Evolutionary conservation across 345 rosid genomes (phyloP).

Genomic region (Pistacia integerrima): DNA sequence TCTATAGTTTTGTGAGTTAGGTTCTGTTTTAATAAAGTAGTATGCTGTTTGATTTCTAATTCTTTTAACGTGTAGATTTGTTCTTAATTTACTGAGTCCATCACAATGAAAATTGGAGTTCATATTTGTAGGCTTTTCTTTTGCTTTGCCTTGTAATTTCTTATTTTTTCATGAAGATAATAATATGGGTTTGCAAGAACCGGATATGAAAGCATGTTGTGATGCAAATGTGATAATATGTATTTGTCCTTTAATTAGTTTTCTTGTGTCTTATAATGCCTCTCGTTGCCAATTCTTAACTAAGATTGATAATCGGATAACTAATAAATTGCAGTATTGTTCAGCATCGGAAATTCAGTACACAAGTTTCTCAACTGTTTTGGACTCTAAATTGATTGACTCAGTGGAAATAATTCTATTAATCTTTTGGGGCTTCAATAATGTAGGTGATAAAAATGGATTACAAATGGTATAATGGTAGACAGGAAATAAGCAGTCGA

Average conservation of each 20-base stretch:
- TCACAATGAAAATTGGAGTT: neutral
- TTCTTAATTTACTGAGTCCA: neutral
- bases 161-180: neutral
- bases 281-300: neutral
- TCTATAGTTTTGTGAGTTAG: neutral
- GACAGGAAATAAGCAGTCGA: slow-evolving; percentile 41
- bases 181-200: neutral
- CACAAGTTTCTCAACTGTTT: neutral
- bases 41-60: neutral
- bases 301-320: neutral
- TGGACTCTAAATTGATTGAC: neutral
- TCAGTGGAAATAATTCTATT: neutral
- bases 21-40: neutral
- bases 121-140: neutral
- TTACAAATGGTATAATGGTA: slow-evolving; percentile 30
- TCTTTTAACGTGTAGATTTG: neutral
- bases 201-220: neutral
- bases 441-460: slow-evolving; percentile 47
- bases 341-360: neutral
- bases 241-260: neutral
- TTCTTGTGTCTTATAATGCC: neutral
- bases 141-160: neutral
- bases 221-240: neutral
- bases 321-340: neutral
- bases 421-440: neutral